Evolutionary conservation across 2,329 filamentous ascomycete species (phyloP).

Genomic region (Ophiostoma populinum): DNA sequence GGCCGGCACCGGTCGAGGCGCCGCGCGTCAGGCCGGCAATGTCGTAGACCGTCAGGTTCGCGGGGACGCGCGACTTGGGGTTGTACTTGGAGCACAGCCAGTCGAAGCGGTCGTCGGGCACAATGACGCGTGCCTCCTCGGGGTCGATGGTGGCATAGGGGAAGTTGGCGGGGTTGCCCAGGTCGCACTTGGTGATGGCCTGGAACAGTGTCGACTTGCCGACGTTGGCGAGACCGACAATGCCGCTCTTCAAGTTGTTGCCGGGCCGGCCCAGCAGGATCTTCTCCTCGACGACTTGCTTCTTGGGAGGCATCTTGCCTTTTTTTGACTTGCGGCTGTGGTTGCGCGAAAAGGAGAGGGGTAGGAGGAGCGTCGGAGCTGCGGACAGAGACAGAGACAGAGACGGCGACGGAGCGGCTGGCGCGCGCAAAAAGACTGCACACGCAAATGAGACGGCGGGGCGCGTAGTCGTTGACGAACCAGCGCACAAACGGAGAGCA

Average conservation of each 20-base stretch:
- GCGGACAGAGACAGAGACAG: slow-evolving; percentile 1
- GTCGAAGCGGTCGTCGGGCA: slow-evolving; percentile 90
- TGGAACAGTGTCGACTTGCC: slow-evolving; percentile 99
- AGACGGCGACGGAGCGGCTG: slow-evolving; percentile 25
- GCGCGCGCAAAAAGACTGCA: slow-evolving; percentile 37
- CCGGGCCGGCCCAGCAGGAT: slow-evolving; percentile 87
- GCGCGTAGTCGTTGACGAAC: background rate
- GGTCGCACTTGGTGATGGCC: slow-evolving; percentile 91
- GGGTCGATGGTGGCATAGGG: slow-evolving; percentile 98
- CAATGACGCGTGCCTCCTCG: slow-evolving; percentile 92
- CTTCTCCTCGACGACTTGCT: slow-evolving; percentile 82
- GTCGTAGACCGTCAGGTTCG: slow-evolving; percentile 95
- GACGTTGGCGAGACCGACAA: slow-evolving; percentile 98
- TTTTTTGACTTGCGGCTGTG: slow-evolving; percentile 34
- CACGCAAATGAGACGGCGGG: slow-evolving; percentile 18
- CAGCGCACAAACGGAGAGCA: slow-evolving; percentile 15
- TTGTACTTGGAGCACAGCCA: slow-evolving; percentile 95
- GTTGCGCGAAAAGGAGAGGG: background rate
- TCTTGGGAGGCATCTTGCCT: slow-evolving; percentile 86
- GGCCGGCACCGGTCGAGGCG: slow-evolving; percentile 90
- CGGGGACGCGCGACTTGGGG: slow-evolving; percentile 91
- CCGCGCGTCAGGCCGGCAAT: slow-evolving; percentile 93
- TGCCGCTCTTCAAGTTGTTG: slow-evolving; percentile 98
- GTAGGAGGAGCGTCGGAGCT: background rate
- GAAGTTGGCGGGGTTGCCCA: slow-evolving; percentile 98